Base-by-base conservation (phyloP, 352 stramenopile species). In the Pythium aristosporum region DNA sequence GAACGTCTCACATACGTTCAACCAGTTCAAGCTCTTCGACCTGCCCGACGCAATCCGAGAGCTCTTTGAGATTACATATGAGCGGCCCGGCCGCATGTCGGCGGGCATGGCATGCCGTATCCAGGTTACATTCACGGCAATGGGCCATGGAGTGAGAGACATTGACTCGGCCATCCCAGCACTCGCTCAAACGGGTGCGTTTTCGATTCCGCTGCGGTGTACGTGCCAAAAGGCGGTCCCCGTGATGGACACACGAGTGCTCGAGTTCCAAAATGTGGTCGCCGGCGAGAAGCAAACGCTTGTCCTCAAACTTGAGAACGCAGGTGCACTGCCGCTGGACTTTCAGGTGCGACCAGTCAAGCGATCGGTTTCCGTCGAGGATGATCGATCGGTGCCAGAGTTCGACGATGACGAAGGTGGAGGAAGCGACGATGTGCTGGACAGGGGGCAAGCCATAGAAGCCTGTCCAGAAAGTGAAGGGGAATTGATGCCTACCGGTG, bases 1-100 rank as follows among this genome's bases (percentile, higher is more conserved):
- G 0, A 98, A 98, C 55, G 79, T 96, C 5, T 97, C 88, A 0
- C 89, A 95, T 43, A 96, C 88, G 0, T 97, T 98, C 65, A 97
- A 97, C 72, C 85, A 88, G 41, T 97, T 98, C 68, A 93, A 92
- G 37, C 55, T 97, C 9, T 68, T 96, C 1, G 67, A 80, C 0
- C 69, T 98, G 48, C 71, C 81, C 16, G 82, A 94, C 34, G 62
- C 83, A 8, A 65, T 97, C 16, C 72, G 74, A 15, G 85, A 96
- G 41, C 88, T 90, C 25, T 98, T 98, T 52, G 84, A 95, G n/a
- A 75, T 98, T 25, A 64, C 67, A 21, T 98, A 95, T 51, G 75
- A 92, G 12, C 84, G 84, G 25, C 93, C 91, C 2, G 92, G 93
- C 5, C 72, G 93, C 0, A 96, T 98, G 88, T 94, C 85, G 0